Evolutionary conservation across 2,329 filamentous ascomycete genomes (phyloP).

Genomic region (Zarea fungicola): DNA sequence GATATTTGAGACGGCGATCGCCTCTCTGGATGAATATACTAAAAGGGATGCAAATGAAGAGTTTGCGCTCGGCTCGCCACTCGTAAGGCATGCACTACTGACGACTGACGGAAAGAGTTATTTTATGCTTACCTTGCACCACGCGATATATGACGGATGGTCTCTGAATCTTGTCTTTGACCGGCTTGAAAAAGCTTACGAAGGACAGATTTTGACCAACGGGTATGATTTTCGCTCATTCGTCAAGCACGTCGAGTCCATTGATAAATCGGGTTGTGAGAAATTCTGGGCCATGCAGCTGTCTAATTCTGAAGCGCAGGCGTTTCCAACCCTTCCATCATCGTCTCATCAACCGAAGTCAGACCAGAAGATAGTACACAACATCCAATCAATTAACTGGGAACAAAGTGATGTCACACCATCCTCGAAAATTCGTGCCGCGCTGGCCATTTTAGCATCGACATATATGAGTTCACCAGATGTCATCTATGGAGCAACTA

Average conservation of each 20-base stretch:
- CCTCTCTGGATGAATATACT: background rate
- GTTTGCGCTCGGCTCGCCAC: background rate
- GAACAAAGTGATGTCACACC: constrained; percentile 15
- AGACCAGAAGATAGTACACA: background rate
- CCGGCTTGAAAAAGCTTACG: constrained; percentile 14
- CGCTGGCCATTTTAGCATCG: constrained; percentile 29
- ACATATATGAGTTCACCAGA: constrained; percentile 31
- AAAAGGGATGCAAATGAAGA: background rate
- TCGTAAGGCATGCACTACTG: background rate
- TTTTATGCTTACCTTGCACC: constrained; percentile 20
- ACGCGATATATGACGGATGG: constrained; percentile 49
- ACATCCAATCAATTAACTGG: background rate
- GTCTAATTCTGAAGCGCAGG: background rate
- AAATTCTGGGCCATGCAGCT: constrained; percentile 38
- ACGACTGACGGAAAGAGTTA: constrained; percentile 10
- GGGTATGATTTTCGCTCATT: constrained; percentile 26
- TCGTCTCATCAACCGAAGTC: background rate
- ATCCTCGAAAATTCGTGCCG: constrained; percentile 20
- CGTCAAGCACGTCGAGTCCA: constrained; percentile 36
- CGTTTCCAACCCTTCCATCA: background rate
- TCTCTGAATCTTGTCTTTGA: constrained; percentile 33
- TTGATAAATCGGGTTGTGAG: constrained; percentile 20
- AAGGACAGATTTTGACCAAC: constrained; percentile 21
- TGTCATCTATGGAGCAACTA: constrained; percentile 22
- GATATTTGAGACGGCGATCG: background rate